Percentiles rank a stretch among this genome's conserved stretches.
Conservation (phyloP, 2,329 filamentous ascomycete genomes). For the Paecilomyces fulvus region DNA sequence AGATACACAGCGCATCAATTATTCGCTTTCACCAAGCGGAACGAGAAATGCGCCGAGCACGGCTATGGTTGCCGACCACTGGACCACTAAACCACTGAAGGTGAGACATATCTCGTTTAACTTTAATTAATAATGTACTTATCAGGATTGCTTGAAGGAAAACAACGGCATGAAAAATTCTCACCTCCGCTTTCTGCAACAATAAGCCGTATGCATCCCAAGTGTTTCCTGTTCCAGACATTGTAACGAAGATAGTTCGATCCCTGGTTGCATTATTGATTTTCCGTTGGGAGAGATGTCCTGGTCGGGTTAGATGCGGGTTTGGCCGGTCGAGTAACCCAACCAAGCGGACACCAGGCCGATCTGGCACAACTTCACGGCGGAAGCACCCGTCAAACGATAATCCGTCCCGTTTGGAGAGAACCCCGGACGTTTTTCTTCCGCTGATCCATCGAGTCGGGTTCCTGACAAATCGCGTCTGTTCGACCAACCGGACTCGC, state of each 20-base stretch:
- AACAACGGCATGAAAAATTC: too few relatives aligned
- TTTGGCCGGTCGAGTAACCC: not conserved
- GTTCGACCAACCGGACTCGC: not conserved
- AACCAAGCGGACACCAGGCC: not conserved
- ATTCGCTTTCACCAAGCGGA: too few relatives aligned
- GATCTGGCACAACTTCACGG: not conserved
- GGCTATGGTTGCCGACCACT: too few relatives aligned
- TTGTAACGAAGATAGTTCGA: not conserved
- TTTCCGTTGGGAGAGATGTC: not conserved
- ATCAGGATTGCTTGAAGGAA: too few relatives aligned
- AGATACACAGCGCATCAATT: too few relatives aligned
- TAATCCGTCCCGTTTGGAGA: too few relatives aligned
- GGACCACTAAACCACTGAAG: too few relatives aligned
- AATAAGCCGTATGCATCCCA: not conserved
- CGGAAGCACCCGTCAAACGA: not conserved
- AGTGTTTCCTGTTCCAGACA: not conserved
- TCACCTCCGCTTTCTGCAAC: not conserved
- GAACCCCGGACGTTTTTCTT: not conserved
- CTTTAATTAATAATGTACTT: too few relatives aligned
- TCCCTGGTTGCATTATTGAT: not conserved
- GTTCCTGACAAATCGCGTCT: too few relatives aligned
- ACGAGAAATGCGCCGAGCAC: too few relatives aligned
- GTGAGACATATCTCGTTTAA: too few relatives aligned
- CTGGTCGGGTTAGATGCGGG: not conserved
- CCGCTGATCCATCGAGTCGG: not conserved